phyloP scores from a whole-genome alignment of 768 basidiomycete genomes.

The Hirschioporus abietinus region DNA sequence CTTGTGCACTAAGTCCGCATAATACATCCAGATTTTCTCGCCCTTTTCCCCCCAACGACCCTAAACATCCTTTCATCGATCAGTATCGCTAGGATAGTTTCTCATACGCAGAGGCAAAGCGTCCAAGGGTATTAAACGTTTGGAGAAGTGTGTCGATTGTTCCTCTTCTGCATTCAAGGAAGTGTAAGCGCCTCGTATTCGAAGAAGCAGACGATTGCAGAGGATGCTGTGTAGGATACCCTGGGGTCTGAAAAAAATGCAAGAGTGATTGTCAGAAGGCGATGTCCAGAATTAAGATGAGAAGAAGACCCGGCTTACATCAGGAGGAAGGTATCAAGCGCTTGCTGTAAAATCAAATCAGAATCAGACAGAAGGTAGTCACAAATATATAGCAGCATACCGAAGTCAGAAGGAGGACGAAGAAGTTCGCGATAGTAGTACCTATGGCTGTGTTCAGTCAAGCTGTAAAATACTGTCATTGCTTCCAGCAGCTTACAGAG shows the following conservation, averaged over 20 bases:
- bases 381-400: not conserved
- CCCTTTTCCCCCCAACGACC: too few relatives aligned
- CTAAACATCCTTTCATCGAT: too few relatives aligned
- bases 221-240: constrained; percentile 1
- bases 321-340: not conserved
- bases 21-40: too few relatives aligned
- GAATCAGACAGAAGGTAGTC: not conserved
- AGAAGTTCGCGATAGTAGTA: not conserved
- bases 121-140: not conserved
- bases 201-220: constrained; percentile 1
- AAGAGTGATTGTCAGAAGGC: not conserved
- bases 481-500: not conserved
- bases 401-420: not conserved
- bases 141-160: not conserved
- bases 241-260: not conserved
- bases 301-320: not conserved
- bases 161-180: not conserved
- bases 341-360: not conserved
- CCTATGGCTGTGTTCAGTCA: not conserved
- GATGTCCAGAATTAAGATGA: not conserved
- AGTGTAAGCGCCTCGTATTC: not conserved
- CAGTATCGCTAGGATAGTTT: not conserved
- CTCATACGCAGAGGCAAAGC: not conserved
- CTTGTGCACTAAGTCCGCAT: too few relatives aligned
- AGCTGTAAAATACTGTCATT: not conserved